phyloP scores from a whole-genome alignment of 306 rosid genomes.

The Lathyrus oleraceus region DNA sequence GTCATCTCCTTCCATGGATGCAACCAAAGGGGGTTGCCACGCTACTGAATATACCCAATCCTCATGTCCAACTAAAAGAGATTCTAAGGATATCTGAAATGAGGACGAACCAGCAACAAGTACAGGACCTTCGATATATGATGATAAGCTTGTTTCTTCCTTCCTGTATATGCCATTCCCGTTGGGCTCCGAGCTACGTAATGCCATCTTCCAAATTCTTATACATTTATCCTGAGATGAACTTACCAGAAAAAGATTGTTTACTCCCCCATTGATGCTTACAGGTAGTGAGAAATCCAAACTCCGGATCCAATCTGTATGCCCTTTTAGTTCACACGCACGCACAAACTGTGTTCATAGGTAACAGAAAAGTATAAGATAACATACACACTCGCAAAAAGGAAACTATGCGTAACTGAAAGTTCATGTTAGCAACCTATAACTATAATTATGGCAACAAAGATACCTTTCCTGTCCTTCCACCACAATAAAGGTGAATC shows the following conservation, averaged over 20 bases:
- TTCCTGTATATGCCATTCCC: conserved; percentile 44
- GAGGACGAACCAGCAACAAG: conserved; percentile 68
- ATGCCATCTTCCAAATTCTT: conserved; percentile 82
- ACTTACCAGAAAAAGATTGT: conserved; percentile 76
- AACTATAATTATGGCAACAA: conserved; percentile 10
- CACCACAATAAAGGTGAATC: conserved; percentile 88
- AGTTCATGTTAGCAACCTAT: conserved; percentile 14
- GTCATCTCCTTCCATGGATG: conserved; percentile 45
- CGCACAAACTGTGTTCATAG: conserved; percentile 60
- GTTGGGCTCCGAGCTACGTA: conserved; percentile 40
- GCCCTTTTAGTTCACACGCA: conserved; percentile 90
- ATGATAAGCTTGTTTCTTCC: conserved; percentile 69
- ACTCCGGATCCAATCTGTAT: conserved; percentile 97
- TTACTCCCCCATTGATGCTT: conserved; percentile 48
- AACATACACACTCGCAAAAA: neutral
- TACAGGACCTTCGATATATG: conserved; percentile 90
- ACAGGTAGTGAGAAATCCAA: conserved; percentile 87
- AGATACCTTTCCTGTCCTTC: conserved; percentile 74
- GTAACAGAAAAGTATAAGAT: conserved; percentile 25
- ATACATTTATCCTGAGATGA: conserved; percentile 94
- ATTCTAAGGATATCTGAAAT: conserved; percentile 86
- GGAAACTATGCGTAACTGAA: conserved; percentile 4
- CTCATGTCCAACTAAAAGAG: conserved; percentile 93
- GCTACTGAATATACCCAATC: conserved; percentile 96
- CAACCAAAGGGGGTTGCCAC: conserved; percentile 83